A percentile compares a stretch with the other conserved stretches of the same genome.
Evolutionary conservation across 768 basidiomycete species (phyloP).

Genomic region (Cystofilobasidium capitatum): DNA sequence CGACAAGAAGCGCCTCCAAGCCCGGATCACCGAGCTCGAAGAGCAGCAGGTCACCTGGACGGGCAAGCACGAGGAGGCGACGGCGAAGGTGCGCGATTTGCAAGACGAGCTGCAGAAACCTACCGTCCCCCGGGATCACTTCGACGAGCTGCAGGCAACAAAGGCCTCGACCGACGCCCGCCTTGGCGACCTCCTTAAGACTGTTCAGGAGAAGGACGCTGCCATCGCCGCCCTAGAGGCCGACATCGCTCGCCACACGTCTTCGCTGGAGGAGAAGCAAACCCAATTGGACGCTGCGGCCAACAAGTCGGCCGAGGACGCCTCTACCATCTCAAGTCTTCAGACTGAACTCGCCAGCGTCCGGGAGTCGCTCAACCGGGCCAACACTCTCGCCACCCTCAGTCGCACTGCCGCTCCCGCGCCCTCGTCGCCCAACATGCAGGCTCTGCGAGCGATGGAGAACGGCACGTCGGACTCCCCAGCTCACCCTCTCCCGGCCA

Average conservation of each 20-base stretch:
- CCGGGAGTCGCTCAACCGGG: constrained; percentile 88
- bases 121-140: constrained; percentile 60
- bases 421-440: constrained; percentile 59
- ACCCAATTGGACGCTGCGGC: constrained; percentile 55
- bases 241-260: constrained; percentile 62
- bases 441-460: constrained; percentile 57
- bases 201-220: constrained; percentile 71
- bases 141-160: constrained; percentile 60
- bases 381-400: constrained; percentile 81
- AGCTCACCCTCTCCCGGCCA: constrained; percentile 3
- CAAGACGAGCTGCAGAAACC: constrained; percentile 59
- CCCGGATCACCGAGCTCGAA: constrained; percentile 67
- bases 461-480: constrained; percentile 39
- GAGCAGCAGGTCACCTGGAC: constrained; percentile 77
- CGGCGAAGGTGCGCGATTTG: constrained; percentile 60
- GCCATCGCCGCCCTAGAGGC: constrained; percentile 69
- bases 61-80: constrained; percentile 76
- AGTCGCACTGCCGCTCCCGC: constrained; percentile 62
- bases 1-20: constrained; percentile 79
- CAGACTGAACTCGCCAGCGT: constrained; percentile 86
- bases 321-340: constrained; percentile 72
- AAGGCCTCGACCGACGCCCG: constrained; percentile 72
- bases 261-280: constrained; percentile 67
- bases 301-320: constrained; percentile 57
- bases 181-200: constrained; percentile 65